These are phyloP conservation scores for Dioszegia aurantiaca DNA, from an alignment of 768 basidiomycete species.

Conservation along the genomic window DNA sequence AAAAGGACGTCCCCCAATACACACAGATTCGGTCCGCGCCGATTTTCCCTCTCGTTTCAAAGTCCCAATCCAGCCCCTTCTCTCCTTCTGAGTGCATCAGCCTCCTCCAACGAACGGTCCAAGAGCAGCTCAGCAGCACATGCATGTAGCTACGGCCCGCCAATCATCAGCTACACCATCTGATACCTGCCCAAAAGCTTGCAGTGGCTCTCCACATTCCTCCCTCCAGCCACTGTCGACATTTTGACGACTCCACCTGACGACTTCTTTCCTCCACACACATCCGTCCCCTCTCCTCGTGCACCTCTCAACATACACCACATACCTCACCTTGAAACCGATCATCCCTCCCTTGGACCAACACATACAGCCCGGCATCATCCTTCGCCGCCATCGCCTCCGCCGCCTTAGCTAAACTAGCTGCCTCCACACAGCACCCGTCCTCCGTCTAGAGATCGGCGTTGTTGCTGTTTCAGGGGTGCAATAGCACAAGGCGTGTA, in stretches of 20 bases:
- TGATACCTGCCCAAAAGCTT: neutral
- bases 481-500: neutral
- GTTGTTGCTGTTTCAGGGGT: constrained; percentile 2
- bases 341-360: neutral
- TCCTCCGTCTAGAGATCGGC: too few species aligned
- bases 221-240: neutral
- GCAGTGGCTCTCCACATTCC: neutral
- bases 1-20: neutral
- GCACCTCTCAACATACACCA: neutral
- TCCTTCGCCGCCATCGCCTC: neutral
- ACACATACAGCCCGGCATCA: neutral
- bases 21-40: neutral
- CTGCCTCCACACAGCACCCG: too few species aligned
- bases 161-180: too few species aligned
- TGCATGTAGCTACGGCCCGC: too few species aligned
- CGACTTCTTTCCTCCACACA: neutral
- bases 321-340: neutral
- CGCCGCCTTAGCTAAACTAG: too few species aligned
- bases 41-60: neutral
- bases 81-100: too few species aligned
- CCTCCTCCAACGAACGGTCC: too few species aligned
- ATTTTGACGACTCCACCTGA: neutral
- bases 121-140: too few species aligned
- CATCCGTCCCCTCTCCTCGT: neutral
- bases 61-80: neutral